Conservation (phyloP, 2,329 filamentous ascomycete genomes). For the Xylariaceae sp. region DNA sequence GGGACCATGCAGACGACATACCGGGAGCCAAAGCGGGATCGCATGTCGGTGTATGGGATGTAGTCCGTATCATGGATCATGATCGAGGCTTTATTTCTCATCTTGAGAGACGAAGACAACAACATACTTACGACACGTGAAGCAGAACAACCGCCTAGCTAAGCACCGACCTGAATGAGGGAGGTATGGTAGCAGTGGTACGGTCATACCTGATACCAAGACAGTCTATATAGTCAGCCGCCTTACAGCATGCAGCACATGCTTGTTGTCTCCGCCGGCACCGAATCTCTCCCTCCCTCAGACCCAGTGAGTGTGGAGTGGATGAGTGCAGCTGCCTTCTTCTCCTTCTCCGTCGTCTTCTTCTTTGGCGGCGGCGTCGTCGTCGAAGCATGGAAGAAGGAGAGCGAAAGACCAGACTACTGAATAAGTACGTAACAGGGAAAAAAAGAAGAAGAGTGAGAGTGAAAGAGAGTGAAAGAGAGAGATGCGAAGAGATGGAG, state of each 20-base stretch:
- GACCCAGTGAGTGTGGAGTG: constrained; percentile 3
- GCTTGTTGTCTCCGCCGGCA: constrained; percentile 2
- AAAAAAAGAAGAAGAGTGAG: not conserved
- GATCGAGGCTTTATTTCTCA: constrained; percentile 9
- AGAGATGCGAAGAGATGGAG: not conserved
- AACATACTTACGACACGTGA: not conserved
- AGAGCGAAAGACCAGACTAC: not conserved
- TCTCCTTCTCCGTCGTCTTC: not conserved
- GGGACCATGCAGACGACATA: constrained; percentile 3
- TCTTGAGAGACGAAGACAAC: constrained; percentile 3
- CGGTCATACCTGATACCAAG: not conserved
- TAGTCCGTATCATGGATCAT: not conserved
- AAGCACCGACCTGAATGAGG: not conserved
- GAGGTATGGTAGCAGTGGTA: not conserved
- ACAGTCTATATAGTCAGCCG: not conserved
- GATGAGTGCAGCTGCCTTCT: constrained; percentile 1
- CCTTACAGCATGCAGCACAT: constrained; percentile 1
- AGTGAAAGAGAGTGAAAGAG: not conserved
- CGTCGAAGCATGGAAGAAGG: not conserved
- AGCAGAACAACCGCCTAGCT: not conserved
- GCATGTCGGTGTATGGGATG: not conserved
- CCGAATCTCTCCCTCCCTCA: not conserved
- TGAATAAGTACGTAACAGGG: not conserved
- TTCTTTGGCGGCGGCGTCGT: not conserved
- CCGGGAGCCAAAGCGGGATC: not conserved